These are phyloP conservation scores for Saturnispora halmiae DNA, from an alignment of 805 yeast genomes.

Conservation along the genomic window DNA sequence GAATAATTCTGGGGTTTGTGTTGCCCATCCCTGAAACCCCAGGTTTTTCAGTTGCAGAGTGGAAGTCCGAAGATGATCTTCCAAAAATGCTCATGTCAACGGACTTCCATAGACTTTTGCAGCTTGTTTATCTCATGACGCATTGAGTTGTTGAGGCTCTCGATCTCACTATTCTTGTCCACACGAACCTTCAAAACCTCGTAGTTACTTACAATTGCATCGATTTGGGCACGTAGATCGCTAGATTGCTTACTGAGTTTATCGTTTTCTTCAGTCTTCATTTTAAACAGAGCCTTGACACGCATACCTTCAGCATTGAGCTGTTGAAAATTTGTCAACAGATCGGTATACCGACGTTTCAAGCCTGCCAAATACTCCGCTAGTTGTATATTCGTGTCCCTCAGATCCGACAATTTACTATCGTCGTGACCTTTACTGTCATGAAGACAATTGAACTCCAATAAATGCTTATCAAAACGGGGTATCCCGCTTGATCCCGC, in stretches of 20 bases:
- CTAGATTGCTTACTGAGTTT: conserved; percentile 11
- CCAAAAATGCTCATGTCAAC: too few relatives aligned
- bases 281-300: conserved; percentile 20
- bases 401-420: background rate
- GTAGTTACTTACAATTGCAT: conserved; percentile 17
- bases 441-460: conserved; percentile 1
- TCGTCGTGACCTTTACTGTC: background rate
- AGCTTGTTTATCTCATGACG: too few relatives aligned
- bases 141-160: conserved; percentile 15
- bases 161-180: conserved; percentile 25
- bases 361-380: background rate
- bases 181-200: conserved; percentile 27
- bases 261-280: conserved; percentile 17
- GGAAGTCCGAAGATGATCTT: too few relatives aligned
- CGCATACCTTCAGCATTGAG: conserved; percentile 26
- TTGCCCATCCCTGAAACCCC: too few relatives aligned
- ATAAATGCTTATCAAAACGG: background rate
- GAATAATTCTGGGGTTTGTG: too few relatives aligned
- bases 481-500: background rate
- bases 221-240: conserved; percentile 16
- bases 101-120: too few relatives aligned
- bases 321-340: conserved; percentile 26
- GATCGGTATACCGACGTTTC: conserved; percentile 20
- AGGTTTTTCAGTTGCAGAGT: too few relatives aligned
- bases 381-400: conserved; percentile 1